A percentile compares a stretch with the other conserved stretches of the same genome.
Evolutionary conservation across 208 protist genomes (phyloP).

Genomic region (Angomonas ambiguus): DNA sequence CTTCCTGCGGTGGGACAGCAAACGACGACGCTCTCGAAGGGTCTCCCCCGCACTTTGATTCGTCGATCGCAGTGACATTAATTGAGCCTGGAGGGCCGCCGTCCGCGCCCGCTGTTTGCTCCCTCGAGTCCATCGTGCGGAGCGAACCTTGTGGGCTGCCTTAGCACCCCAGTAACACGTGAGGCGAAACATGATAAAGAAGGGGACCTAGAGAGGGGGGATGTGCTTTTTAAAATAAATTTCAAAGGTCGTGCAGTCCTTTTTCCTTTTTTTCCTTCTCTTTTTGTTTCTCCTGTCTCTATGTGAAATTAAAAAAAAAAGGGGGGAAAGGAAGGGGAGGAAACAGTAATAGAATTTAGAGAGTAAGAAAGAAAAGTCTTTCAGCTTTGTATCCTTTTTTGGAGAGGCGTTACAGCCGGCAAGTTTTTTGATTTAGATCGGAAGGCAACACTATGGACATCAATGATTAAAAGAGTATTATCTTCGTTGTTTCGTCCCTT

Average conservation of each 20-base stretch:
- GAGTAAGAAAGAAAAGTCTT: too few species aligned
- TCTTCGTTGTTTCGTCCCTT: constrained; percentile 7
- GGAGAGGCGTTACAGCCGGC: too few species aligned
- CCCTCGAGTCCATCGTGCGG: neutral
- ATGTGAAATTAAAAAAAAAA: neutral
- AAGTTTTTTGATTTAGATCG: too few species aligned
- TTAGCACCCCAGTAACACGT: too few species aligned
- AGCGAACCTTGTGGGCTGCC: neutral
- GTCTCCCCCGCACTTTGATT: constrained; percentile 19
- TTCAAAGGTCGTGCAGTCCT: neutral
- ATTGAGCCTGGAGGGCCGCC: constrained; percentile 17
- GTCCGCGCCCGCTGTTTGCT: neutral
- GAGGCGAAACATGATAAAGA: too few species aligned
- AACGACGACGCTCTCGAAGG: constrained; percentile 33
- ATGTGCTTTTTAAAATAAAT: neutral
- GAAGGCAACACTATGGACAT: neutral
- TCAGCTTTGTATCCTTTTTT: constrained; percentile 3
- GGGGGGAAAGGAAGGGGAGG: neutral
- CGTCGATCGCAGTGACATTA: constrained; percentile 19
- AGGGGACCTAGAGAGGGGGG: constrained; percentile 16
- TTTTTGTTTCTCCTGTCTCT: neutral
- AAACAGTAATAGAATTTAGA: constrained; percentile 7
- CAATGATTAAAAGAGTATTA: neutral
- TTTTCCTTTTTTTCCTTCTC: neutral
- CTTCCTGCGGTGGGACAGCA: constrained; percentile 17